A percentile compares a stretch with the other conserved stretches of the same genome.
phyloP scores from a whole-genome alignment of 192 early-diverging fungal genomes.

The Coemansia nantahalensis region DNA sequence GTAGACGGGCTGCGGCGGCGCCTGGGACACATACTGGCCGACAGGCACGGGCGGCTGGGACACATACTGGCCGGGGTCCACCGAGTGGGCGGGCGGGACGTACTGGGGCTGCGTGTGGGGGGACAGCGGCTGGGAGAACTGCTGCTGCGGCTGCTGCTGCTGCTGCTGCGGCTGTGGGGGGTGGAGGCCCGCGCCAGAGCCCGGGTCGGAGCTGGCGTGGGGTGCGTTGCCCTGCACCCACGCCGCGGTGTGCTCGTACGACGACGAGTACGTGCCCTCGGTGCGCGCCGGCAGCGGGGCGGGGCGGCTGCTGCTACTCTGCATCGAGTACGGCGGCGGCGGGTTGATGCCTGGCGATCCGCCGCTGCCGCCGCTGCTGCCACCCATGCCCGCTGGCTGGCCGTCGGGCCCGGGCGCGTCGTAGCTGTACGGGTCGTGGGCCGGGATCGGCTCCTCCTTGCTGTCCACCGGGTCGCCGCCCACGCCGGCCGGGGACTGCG shows the following conservation, averaged over 20 bases:
- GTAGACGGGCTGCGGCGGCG: too few relatives aligned
- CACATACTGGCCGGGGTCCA: not conserved
- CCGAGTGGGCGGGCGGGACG: not conserved
- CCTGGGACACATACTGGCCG: not conserved
- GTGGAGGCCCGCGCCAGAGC: too few relatives aligned
- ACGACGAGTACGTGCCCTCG: conserved; percentile 51
- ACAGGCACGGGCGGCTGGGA: too few relatives aligned
- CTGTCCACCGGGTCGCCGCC: too few relatives aligned
- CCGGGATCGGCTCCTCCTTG: not conserved
- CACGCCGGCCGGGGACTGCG: too few relatives aligned
- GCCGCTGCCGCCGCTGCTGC: not conserved
- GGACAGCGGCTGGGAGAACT: not conserved
- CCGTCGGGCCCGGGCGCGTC: conserved; percentile 37
- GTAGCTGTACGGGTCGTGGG: conserved; percentile 32
- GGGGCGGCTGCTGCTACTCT: not conserved
- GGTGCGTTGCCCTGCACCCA: conserved; percentile 42
- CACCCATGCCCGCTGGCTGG: not conserved
- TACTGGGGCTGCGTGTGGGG: not conserved
- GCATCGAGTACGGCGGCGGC: conserved; percentile 38
- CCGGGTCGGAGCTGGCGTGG: conserved; percentile 16
- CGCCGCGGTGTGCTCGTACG: conserved; percentile 47
- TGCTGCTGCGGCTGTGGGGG: too few relatives aligned
- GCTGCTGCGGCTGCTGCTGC: not conserved
- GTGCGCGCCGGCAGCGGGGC: conserved; percentile 22
- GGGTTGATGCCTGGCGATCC: not conserved